These are phyloP conservation scores for peach (Prunus persica) DNA, from an alignment of 306 rosid genomes.

Conservation along the genomic window DNA sequence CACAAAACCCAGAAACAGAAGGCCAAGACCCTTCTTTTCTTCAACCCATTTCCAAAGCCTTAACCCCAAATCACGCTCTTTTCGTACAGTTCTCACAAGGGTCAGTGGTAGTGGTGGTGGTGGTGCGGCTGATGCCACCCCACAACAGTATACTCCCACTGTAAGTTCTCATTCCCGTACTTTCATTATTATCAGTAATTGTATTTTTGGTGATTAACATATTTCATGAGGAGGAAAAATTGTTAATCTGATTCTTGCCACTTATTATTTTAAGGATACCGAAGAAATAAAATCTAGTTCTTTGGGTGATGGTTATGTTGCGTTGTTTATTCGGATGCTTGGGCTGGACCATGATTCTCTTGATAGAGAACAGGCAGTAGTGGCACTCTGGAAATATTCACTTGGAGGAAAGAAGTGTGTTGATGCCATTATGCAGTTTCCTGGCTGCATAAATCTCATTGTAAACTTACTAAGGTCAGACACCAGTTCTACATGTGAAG, in stretches of 20 bases:
- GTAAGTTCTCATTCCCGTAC: slow-evolving; percentile 32
- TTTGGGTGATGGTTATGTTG: slow-evolving; percentile 60
- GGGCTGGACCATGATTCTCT: slow-evolving; percentile 67
- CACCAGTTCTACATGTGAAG: slow-evolving; percentile 69
- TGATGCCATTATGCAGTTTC: slow-evolving; percentile 82
- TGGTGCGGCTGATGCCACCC: slow-evolving; percentile 40
- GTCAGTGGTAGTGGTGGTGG: slow-evolving; percentile 37
- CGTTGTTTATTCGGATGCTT: slow-evolving; percentile 81
- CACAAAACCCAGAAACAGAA: slow-evolving; percentile 26
- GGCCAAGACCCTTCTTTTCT: slow-evolving; percentile 13
- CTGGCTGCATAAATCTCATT: slow-evolving; percentile 72
- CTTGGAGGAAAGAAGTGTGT: slow-evolving; percentile 78
- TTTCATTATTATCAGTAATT: background rate
- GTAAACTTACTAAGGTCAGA: slow-evolving; percentile 74
- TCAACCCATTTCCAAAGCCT: slow-evolving; percentile 1
- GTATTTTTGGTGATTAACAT: background rate
- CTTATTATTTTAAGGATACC: slow-evolving; percentile 43
- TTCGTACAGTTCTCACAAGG: slow-evolving; percentile 32
- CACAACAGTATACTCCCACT: slow-evolving; percentile 37
- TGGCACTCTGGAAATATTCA: slow-evolving; percentile 84
- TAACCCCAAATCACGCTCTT: slow-evolving; percentile 26
- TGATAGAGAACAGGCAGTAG: slow-evolving; percentile 80
- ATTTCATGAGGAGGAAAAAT: background rate
- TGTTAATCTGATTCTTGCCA: slow-evolving; percentile 14
- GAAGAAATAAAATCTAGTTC: slow-evolving; percentile 42